Conservation (phyloP, 176 grass and related monocot genomes). For the Urochloa ruziziensis region DNA sequence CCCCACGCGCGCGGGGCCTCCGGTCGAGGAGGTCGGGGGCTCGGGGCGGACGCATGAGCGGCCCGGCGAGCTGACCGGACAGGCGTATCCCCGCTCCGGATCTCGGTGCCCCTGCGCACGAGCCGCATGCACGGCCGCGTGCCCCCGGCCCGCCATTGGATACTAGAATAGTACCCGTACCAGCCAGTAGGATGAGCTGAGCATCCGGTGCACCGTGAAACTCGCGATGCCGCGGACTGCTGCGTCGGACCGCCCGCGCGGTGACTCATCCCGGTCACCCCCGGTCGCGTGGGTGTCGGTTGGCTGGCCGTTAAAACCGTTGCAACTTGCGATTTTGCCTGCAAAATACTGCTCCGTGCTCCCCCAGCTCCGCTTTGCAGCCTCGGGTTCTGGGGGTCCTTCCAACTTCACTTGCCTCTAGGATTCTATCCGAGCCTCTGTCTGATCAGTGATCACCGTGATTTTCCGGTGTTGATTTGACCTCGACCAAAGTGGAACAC, state of each 20-base stretch:
- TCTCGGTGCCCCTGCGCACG: slow-evolving; percentile 23
- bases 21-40: neutral
- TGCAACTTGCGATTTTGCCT: slow-evolving; percentile 32
- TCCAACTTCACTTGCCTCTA: neutral
- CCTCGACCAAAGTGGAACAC: neutral
- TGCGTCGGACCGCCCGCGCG: slow-evolving; percentile 10
- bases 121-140: neutral
- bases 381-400: neutral
- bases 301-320: slow-evolving; percentile 44
- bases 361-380: neutral
- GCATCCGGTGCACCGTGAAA: neutral
- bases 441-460: too few relatives aligned
- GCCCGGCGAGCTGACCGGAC: neutral
- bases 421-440: neutral
- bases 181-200: neutral
- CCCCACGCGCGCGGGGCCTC: neutral
- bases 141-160: slow-evolving; percentile 17
- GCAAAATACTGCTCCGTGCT: neutral
- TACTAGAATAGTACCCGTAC: neutral
- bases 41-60: neutral
- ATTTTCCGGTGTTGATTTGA: neutral
- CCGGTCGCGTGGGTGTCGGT: neutral
- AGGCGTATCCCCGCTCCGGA: slow-evolving; percentile 37
- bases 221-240: neutral
- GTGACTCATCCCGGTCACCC: slow-evolving; percentile 18